Evolutionary conservation across 495 filamentous ascomycete genomes (phyloP), one percentile per base, ranked within the genome.

Genomic region (Cairneyella variabilis): DNA sequence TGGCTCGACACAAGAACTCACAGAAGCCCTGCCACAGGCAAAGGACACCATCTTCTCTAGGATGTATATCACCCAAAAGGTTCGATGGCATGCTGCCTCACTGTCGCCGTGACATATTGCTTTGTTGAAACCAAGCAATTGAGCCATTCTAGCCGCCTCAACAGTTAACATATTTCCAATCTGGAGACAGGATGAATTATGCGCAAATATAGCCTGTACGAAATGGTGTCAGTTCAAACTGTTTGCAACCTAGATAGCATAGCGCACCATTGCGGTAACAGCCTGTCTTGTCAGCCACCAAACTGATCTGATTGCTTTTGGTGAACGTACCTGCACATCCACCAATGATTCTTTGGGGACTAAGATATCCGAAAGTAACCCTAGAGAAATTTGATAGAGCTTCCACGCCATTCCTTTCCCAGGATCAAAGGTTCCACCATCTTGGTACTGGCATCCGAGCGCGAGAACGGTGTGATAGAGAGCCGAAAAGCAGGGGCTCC

Each of bases 391-490:
- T 38, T 64, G 59, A 41, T 68, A 66, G 6, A 65, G 53, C 28
- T 65, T 61, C 68, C 69, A 72, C 2, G 65, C 58, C 47, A 57
- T 57, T 5, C 67, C 68, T 47, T 67, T 58, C 3, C 66, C 70
- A 2, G 67, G 63, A 9, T 65, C 60, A 49, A 66, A 72, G 23
- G 48, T 63, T 26, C 68, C 67, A 22, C 66, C 63, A 37, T 60
- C 59, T 25, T 57, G 39, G 23, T 64, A 65, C 25, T 70, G 69
- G 37, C 63, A 65, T 28, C 70, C 70, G 1, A 70, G 51, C 17
- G 70, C 70, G n/a, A 72, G 55, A 8, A 71, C 62, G 1, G 68
- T 47, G 26, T 69, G 57, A 51, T 70, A 72, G 12, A 72, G 46
- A 38, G 66, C 69, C 18, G 62, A 64, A 21, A 65, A 70, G 10